These are phyloP conservation scores for Takakia lepidozioides DNA, from an alignment of 225 moss, liverwort and hornwort genomes.

Conservation along the genomic window DNA sequence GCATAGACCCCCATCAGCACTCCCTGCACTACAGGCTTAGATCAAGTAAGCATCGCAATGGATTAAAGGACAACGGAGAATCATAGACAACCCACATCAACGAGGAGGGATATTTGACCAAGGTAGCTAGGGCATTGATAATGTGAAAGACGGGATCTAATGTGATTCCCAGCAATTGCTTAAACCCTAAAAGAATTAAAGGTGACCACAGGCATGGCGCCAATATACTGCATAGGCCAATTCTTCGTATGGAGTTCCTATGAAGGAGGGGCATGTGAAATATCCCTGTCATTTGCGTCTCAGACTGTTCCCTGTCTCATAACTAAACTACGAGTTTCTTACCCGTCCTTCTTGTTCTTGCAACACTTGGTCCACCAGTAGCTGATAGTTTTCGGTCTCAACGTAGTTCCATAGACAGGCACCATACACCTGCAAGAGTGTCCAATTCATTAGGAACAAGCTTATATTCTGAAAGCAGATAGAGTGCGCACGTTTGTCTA, in stretches of 20 bases:
- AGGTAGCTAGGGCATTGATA: too few relatives aligned
- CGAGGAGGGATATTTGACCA: too few relatives aligned
- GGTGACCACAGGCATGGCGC: not conserved
- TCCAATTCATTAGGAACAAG: not conserved
- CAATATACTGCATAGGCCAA: not conserved
- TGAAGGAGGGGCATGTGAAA: too few relatives aligned
- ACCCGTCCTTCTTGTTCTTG: conserved; percentile 23
- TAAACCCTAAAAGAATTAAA: too few relatives aligned
- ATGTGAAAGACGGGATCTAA: too few relatives aligned
- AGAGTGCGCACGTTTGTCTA: too few relatives aligned
- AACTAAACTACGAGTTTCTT: conserved; percentile 8
- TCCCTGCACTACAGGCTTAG: conserved; percentile 1
- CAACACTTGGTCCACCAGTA: conserved; percentile 32
- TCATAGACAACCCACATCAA: too few relatives aligned
- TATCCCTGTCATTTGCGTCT: not conserved
- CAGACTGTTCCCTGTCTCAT: not conserved
- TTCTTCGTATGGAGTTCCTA: not conserved
- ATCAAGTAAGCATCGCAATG: too few relatives aligned
- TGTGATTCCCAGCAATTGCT: too few relatives aligned
- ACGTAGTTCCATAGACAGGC: conserved; percentile 30
- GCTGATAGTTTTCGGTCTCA: conserved; percentile 33
- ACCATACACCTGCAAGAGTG: conserved; percentile 20
- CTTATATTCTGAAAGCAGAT: not conserved
- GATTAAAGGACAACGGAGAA: too few relatives aligned
- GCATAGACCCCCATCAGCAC: conserved; percentile 2